A percentile compares a stretch with the other conserved stretches of the same genome.
These are phyloP conservation scores for Fagus crenata DNA, from an alignment of 306 rosid genomes.

Conservation along the genomic window DNA sequence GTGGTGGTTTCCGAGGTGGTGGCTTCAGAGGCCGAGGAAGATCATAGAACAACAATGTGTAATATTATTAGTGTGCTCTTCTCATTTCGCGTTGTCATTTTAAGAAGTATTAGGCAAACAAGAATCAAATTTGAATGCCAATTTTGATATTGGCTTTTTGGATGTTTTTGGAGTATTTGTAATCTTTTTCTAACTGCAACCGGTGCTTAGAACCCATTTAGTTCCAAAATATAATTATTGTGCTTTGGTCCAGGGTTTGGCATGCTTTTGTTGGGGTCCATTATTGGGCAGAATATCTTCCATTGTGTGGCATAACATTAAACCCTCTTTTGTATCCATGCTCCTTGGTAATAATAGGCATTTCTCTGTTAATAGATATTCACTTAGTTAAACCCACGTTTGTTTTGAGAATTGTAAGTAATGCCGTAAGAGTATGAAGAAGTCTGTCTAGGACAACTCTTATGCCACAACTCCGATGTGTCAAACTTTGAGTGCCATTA, in stretches of 20 bases:
- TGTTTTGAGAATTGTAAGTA: background rate
- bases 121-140: slow-evolving; percentile 19
- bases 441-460: no score
- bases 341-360: background rate
- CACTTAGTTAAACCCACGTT: background rate
- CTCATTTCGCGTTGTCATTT: slow-evolving; percentile 33
- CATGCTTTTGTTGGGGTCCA: background rate
- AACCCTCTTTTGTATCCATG: background rate
- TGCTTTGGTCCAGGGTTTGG: background rate
- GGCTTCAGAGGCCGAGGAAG: slow-evolving; percentile 95
- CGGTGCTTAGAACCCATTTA: background rate
- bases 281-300: background rate
- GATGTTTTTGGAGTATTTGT: slow-evolving; percentile 23
- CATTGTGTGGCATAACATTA: background rate
- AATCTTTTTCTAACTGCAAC: slow-evolving; percentile 5
- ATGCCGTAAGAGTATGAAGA: no score
- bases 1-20: slow-evolving; percentile 63
- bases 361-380: background rate
- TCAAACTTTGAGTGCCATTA: no score
- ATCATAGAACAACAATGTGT: slow-evolving; percentile 41
- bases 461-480: no score
- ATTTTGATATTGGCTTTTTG: slow-evolving; percentile 10
- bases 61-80: slow-evolving; percentile 26
- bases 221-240: background rate
- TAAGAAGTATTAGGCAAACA: slow-evolving; percentile 20